Evolutionary conservation across 371 early-diverging fungal genomes (phyloP), one percentile per base, ranked within the genome.

Genomic region (Lichtheimia corymbifera): DNA sequence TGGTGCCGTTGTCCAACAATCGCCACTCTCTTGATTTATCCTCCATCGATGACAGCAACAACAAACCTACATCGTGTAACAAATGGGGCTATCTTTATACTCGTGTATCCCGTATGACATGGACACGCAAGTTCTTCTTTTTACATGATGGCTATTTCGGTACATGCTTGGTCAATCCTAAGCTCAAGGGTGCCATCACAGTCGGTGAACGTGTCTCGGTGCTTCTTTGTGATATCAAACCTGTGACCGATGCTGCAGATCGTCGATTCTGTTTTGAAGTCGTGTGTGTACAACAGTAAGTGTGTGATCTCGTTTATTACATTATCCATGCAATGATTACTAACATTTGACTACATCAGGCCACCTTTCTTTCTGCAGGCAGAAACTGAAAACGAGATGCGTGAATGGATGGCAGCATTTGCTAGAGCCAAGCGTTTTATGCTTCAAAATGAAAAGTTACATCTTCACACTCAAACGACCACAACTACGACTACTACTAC

Each of bases 241-340:
- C 76, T 12, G 58, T 72, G 24, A 15, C 55, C 9, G 78, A 80
- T 53, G 77, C 80, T 59, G 47, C 22, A 3, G 90, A 91, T 53
- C 79, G 91, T 12, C 76, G 90, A 18, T 87, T 84, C 66, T 87
- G 87, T 63, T 91, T 91, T 70, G 92, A 91, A 56, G 79, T 91
- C n/a, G 80, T 82, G 27, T 87, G 86, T 50, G 74, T 80, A 7
- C 81, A 84, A 9, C 81, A 80, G 85, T 81, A 80, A 73, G 80
- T 70, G 14, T 44, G 11, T 22, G 30, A 49, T 35, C 12, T 11
- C 44, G 50, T 5, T 11, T 17, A 35, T n/a, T 22, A 11, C 30
- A 14, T 20, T 43, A 53, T 42, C 50, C 53, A 59, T 17, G 22
- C 30, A 52, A 22, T 22, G 22, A 2, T 25, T 2, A 18, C 27